Evolutionary conservation across 495 filamentous ascomycete species (phyloP), one percentile per base, ranked within the genome.

Genomic region (Parathielavia appendiculata): DNA sequence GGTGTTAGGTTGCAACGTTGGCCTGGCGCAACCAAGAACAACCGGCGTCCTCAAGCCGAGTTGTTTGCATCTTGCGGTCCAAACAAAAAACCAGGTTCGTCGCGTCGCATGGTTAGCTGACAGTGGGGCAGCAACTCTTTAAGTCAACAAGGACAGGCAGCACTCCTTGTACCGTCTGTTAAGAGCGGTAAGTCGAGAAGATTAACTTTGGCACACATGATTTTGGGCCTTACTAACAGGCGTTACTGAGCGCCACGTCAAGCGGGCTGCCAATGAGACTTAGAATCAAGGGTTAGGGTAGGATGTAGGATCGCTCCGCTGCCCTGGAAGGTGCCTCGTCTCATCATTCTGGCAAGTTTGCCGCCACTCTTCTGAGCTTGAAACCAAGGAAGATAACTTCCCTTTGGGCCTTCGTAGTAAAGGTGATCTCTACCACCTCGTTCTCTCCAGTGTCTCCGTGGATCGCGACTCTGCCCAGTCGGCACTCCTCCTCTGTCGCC

Each of bases 401-500:
- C 56, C 51, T 54, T 51, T 75, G 72, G 1, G 58, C 51, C 17
- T 55, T 47, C 4, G 59, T 63, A 4, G 74, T 76, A 56, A 74
- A 73, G 50, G 36, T 32, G 14, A 78, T 44, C 17, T 60, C 53
- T 14, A 73, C 58, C n/a, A 68, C 67, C 40, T 62, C 63, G 7
- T 17, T 16, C 40, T 56, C 32, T 39, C 45, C 44, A 1, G 10
- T n/a, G 17, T 3, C 22, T 1, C 48, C 53, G 10, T 1, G 16
- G 16, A 55, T 54, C 44, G 58, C 65, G 16, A 59, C 63, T 46
- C 54, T 65, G 34, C 59, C 60, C 41, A 34, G 43, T 49, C 22
- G 51, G 20, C 74, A 74, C 59, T 79, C 75, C 48, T 75, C 70
- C 63, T 76, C 72, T 4, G 68, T 74, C 10, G 72, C 73, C 75